Conservation (phyloP, 805 yeast genomes). For the Saccharomycopsis sp. region DNA sequence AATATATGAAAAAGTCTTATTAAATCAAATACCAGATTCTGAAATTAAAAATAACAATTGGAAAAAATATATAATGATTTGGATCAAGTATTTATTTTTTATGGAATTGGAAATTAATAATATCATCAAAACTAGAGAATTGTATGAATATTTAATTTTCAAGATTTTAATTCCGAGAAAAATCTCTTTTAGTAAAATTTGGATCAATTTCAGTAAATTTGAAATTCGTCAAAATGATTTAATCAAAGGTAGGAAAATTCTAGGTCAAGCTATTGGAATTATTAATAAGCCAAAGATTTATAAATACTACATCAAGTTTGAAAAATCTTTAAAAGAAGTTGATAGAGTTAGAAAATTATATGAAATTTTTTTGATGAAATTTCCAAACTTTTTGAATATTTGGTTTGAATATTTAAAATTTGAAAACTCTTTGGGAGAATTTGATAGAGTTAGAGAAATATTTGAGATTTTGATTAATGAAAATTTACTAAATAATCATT, state of each 20-base stretch:
- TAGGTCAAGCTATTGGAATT: slow-evolving; percentile 66
- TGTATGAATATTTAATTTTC: slow-evolving; percentile 43
- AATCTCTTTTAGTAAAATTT: slow-evolving; percentile 62
- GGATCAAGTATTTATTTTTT: slow-evolving; percentile 57
- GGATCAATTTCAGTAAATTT: slow-evolving; percentile 65
- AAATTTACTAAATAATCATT: slow-evolving; percentile 19
- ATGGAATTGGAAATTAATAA: slow-evolving; percentile 42
- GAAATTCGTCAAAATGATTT: slow-evolving; percentile 53
- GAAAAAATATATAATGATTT: slow-evolving; percentile 60
- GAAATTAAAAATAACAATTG: slow-evolving; percentile 35
- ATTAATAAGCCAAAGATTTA: slow-evolving; percentile 43
- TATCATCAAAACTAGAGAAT: slow-evolving; percentile 33
- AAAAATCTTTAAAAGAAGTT: slow-evolving; percentile 60
- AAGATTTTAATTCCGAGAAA: slow-evolving; percentile 47
- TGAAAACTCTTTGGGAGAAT: slow-evolving; percentile 60
- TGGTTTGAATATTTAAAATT: slow-evolving; percentile 62
- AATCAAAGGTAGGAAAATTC: slow-evolving; percentile 46
- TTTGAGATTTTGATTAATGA: slow-evolving; percentile 39
- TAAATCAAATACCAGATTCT: slow-evolving; percentile 26
- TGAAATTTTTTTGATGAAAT: slow-evolving; percentile 49
- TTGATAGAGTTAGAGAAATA: slow-evolving; percentile 55
- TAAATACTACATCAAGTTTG: slow-evolving; percentile 56
- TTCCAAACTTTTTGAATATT: slow-evolving; percentile 30
- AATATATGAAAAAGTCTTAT: slow-evolving; percentile 36
- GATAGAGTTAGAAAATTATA: slow-evolving; percentile 69